Base-by-base conservation (phyloP, 352 stramenopile species). In the Phytopythium cucurbitacearum region DNA sequence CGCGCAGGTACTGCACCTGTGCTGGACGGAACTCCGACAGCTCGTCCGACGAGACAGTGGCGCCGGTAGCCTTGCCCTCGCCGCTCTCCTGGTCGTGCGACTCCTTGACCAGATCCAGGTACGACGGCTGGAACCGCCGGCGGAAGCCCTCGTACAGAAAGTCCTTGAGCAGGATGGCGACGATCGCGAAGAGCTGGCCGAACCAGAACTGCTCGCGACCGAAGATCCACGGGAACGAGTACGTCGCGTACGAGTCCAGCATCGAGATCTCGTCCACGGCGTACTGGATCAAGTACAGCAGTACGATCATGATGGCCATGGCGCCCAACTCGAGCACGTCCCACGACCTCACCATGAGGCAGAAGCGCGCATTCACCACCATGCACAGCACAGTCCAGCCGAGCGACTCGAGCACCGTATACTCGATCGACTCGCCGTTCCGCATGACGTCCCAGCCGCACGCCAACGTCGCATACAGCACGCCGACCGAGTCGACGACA, bases 151-250 rank as follows among this genome's bases (percentile, higher is more conserved):
- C 76, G 52, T 86, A 89, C 11, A 89, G 69, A 4, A 89, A 80
- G 47, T 94, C 73, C 53, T 92, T 92, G 0, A 61, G 7, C 16
- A 89, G 59, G 53, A 94, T 71, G 2, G 66, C 80, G 5, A 87
- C 72, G 10, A 88, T 47, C 2, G 82, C 78, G 48, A 94, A 72
- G 15, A 92, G 39, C 58, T 89, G 84, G 12, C 81, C 77, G 11
- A 94, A 56, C 84, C 84, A 94, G 56, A 86, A 89, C 57, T 83
- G 65, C 9, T 59, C 33, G 4, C 69, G 74, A 1, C 53, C 76
- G 41, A 92, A 91, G 42, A 89, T 69, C 81, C 84, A 92, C 21
- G 81, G 80, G 53, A 92, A 88, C 47, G 84, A 83, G 58, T 89
- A 76, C 7, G 79, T 89, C 47, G 89, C 64, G 57, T 90, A 92